These are phyloP conservation scores for Aureobasidium vineae DNA, from an alignment of 2,329 filamentous ascomycete species.

Conservation along the genomic window DNA sequence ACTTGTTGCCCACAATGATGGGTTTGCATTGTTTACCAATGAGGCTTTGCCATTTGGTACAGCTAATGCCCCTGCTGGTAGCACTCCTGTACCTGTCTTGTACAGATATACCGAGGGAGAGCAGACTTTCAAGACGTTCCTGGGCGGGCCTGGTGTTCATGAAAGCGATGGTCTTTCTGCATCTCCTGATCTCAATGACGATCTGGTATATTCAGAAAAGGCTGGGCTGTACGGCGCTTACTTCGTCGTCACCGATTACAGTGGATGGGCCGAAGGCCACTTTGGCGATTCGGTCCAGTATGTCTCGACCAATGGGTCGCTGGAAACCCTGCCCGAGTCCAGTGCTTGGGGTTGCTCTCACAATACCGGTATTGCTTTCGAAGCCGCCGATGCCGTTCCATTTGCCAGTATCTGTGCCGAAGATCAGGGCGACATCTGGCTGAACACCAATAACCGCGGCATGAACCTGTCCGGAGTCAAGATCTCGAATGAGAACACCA, in stretches of 20 bases:
- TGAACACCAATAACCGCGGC: constrained; percentile 59
- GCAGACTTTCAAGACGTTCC: constrained; percentile 58
- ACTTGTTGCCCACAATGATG: constrained; percentile 61
- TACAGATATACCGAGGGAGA: constrained; percentile 58
- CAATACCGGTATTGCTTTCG: constrained; percentile 64
- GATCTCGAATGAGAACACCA: constrained; percentile 62
- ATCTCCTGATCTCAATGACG: constrained; percentile 61
- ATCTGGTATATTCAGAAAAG: constrained; percentile 59
- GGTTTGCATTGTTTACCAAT: constrained; percentile 62
- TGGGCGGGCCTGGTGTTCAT: constrained; percentile 58
- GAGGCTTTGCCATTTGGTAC: constrained; percentile 54
- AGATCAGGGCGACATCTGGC: constrained; percentile 63
- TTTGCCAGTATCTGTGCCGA: constrained; percentile 61
- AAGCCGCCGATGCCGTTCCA: constrained; percentile 57
- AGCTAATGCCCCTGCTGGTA: constrained; percentile 49
- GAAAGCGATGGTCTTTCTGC: constrained; percentile 48
- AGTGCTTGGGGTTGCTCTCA: constrained; percentile 62
- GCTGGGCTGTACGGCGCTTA: constrained; percentile 60
- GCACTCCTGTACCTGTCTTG: constrained; percentile 56
- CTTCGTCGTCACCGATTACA: constrained; percentile 60
- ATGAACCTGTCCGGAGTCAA: constrained; percentile 57
- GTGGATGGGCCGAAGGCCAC: constrained; percentile 55
- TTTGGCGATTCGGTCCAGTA: constrained; percentile 59
- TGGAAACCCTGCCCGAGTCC: constrained; percentile 53
- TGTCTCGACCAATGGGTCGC: constrained; percentile 49